These are phyloP conservation scores for Saccharomycopsis crataegensis DNA, from an alignment of 1,139 yeast species.

Conservation along the genomic window DNA sequence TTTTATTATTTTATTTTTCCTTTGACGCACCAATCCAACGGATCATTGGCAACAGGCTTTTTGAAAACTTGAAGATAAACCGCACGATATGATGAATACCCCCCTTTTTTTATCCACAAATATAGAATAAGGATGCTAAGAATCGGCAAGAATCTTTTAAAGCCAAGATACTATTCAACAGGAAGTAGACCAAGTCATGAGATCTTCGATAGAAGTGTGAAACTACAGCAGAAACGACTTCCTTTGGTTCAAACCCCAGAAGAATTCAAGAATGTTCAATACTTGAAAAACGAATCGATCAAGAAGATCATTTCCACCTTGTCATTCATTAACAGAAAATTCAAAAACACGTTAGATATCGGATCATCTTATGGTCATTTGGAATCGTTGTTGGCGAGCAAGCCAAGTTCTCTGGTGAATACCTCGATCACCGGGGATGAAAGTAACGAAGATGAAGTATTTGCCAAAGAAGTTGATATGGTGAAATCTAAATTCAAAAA, in stretches of 20 bases:
- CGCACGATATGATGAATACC: too few relatives aligned
- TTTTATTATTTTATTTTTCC: too few relatives aligned
- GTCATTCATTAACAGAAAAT: slow-evolving; percentile 62
- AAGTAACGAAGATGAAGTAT: slow-evolving; percentile 26
- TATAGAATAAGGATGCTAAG: too few relatives aligned
- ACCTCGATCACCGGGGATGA: slow-evolving; percentile 22
- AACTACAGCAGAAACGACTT: slow-evolving; percentile 50
- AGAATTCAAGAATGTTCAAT: slow-evolving; percentile 58
- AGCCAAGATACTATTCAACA: slow-evolving; percentile 15
- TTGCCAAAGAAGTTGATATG: slow-evolving; percentile 44
- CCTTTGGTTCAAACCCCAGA: slow-evolving; percentile 39
- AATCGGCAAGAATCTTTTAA: slow-evolving; percentile 4
- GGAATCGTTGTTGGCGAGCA: slow-evolving; percentile 27
- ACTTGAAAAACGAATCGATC: slow-evolving; percentile 70
- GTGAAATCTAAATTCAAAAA: slow-evolving; percentile 48
- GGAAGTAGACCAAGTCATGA: slow-evolving; percentile 25
- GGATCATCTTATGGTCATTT: slow-evolving; percentile 70
- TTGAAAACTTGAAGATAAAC: too few relatives aligned
- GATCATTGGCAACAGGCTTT: too few relatives aligned
- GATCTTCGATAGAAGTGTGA: slow-evolving; percentile 63
- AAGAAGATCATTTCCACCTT: slow-evolving; percentile 65
- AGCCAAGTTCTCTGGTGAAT: not conserved
- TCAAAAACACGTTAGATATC: slow-evolving; percentile 55
- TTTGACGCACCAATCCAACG: too few relatives aligned
- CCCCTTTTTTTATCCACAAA: too few relatives aligned